These are phyloP conservation scores for Sonneratia alba DNA, from an alignment of 345 rosid genomes.

Conservation along the genomic window DNA sequence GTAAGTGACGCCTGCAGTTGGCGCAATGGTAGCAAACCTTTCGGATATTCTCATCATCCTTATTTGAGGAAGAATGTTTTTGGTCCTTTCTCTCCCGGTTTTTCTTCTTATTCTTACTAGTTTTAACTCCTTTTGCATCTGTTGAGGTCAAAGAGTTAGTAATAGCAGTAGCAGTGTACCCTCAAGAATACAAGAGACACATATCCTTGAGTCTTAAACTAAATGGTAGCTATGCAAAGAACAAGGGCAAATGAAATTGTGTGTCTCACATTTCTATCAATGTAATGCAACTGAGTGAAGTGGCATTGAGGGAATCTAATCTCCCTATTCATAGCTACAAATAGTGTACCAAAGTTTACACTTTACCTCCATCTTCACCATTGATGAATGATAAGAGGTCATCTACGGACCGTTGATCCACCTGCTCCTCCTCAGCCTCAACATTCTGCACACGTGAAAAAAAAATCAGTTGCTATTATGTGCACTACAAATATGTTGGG, in stretches of 20 bases:
- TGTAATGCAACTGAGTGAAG: neutral
- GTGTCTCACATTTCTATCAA: neutral
- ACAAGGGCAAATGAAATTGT: neutral
- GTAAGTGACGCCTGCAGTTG: neutral
- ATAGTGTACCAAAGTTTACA: neutral
- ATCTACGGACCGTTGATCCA: conserved; percentile 80
- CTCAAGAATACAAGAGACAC: neutral
- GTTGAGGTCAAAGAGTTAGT: conserved; percentile 16
- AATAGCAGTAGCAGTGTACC: neutral
- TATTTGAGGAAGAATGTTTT: conserved; percentile 28
- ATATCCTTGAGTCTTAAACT: neutral
- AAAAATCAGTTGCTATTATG: neutral
- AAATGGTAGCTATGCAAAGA: neutral
- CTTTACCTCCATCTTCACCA: conserved; percentile 55
- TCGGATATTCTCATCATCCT: conserved; percentile 26
- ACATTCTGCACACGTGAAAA: conserved; percentile 30
- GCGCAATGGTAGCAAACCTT: conserved; percentile 26
- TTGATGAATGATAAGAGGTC: conserved; percentile 83
- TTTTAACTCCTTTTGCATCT: conserved; percentile 58
- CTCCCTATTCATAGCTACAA: neutral
- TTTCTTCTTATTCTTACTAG: conserved; percentile 57
- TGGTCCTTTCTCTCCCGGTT: conserved; percentile 57
- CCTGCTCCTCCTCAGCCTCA: conserved; percentile 68
- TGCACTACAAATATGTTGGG: neutral
- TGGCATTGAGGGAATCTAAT: neutral